Evolutionary conservation across 768 basidiomycete genomes (phyloP).

Genomic region (Suillus variegatus): DNA sequence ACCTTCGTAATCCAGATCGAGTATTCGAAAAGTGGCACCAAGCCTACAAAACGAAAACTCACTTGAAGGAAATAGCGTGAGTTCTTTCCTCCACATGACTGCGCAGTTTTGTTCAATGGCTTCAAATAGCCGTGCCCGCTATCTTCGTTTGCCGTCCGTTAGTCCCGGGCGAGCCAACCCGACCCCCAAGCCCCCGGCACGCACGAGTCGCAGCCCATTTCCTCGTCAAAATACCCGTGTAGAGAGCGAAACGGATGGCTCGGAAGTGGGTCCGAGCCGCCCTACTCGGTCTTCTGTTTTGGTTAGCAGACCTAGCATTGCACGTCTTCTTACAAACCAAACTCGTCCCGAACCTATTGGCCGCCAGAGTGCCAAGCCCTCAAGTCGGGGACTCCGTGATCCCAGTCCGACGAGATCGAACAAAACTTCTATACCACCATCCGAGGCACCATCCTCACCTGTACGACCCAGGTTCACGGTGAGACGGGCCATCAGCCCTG

Average conservation of each 20-base stretch:
- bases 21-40: slow-evolving; percentile 69
- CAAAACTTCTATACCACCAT: slow-evolving; percentile 21
- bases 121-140: slow-evolving; percentile 68
- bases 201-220: slow-evolving; percentile 30
- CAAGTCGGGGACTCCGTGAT: slow-evolving; percentile 27
- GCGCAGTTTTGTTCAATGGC: slow-evolving; percentile 14
- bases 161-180: slow-evolving; percentile 38
- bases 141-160: slow-evolving; percentile 70
- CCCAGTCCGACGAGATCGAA: slow-evolving; percentile 33
- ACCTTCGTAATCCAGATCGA: slow-evolving; percentile 38
- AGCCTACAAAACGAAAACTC: slow-evolving; percentile 65
- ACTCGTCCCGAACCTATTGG: slow-evolving; percentile 26
- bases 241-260: slow-evolving; percentile 35
- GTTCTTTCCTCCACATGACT: slow-evolving; percentile 33
- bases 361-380: slow-evolving; percentile 29
- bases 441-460: slow-evolving; percentile 26
- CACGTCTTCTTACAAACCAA: slow-evolving; percentile 39
- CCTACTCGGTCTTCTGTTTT: slow-evolving; percentile 28
- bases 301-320: slow-evolving; percentile 34
- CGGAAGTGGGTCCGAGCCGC: slow-evolving; percentile 28
- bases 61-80: slow-evolving; percentile 82
- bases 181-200: slow-evolving; percentile 30
- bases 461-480: slow-evolving; percentile 37
- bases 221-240: slow-evolving; percentile 26
- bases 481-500: slow-evolving; percentile 42